These are phyloP conservation scores for Auricularia sp. DNA, from an alignment of 768 basidiomycete species.

Conservation along the genomic window DNA sequence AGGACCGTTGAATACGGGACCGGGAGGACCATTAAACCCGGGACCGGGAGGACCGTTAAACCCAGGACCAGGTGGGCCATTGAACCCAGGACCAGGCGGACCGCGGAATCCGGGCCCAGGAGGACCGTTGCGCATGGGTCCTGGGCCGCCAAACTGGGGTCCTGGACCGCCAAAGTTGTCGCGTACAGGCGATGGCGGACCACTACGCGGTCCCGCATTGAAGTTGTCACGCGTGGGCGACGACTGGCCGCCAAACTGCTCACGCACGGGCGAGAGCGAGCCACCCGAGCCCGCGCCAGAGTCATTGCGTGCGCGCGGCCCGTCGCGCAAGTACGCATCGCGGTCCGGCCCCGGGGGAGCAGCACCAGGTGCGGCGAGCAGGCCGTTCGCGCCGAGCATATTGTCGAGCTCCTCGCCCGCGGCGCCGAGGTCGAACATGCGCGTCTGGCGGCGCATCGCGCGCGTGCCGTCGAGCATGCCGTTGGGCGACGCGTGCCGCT, in stretches of 20 bases:
- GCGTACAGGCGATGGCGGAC: background rate
- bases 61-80: background rate
- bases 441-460: conserved; percentile 1
- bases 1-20: background rate
- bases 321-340: background rate
- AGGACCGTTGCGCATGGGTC: background rate
- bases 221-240: background rate
- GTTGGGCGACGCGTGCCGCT: conserved; percentile 48
- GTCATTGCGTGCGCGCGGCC: background rate
- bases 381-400: background rate
- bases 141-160: too few relatives aligned
- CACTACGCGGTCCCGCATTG: too few relatives aligned
- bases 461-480: background rate
- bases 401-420: background rate
- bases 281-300: background rate
- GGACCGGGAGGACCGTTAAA: background rate
- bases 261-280: background rate
- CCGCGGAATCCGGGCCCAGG: background rate
- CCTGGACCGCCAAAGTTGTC: background rate
- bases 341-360: background rate
- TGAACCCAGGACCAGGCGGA: background rate
- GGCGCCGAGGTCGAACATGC: background rate
- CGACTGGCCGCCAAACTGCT: background rate
- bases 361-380: background rate
- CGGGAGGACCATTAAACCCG: background rate